Evolutionary conservation across 2,329 filamentous ascomycete species (phyloP), one percentile per base, ranked within the genome.

Genomic region (Neofusicoccum parvum): DNA sequence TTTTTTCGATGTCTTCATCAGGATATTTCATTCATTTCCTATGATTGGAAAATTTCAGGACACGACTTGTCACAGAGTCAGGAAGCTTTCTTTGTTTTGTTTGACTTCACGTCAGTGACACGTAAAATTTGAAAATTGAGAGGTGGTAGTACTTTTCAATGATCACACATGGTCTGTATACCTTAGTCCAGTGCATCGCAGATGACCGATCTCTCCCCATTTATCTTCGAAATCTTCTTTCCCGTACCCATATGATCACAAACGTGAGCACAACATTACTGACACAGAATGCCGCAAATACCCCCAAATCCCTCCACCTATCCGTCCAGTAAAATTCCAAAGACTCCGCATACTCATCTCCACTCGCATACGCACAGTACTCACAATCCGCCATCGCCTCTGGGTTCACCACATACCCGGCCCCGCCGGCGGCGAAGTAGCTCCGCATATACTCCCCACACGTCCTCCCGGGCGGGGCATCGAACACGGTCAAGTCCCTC

Each of bases 341-440:
- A 0, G 39, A 34, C 4, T 14, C 41, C 41, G 56, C 59, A 56
- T 88, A 91, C 70, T 87, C 76, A 68, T 90, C 86, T 0, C 89
- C 89, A 2, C 76, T 83, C 1, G 80, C 79, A 67, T 85, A 89
- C 67, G 88, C 85, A 68, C 90, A 92, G 72, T 86, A 89, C 23
- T 86, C 83, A 73, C 89, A 92, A 37, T 85, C 56, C 14, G 23
- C 17, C 17, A 1, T 71, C 0, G 85, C 88, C 59, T 84, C 78
- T 0, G 78, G 76, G n/a, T 81, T 83, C 0, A 83, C 82, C 67
- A 80, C 75, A 0, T 92, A 84, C 66, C 90, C 90, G 0, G 89
- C 88, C 88, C 87, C 0, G 82, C 78, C 60, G 84, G 74, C 17
- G 5, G 27, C 27, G 27, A 76, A 63, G 71, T 84, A 91, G 0